Evolutionary conservation across 345 rosid genomes (phyloP), one percentile per base, ranked within the genome.

Genomic region (Eucalyptus grandis): DNA sequence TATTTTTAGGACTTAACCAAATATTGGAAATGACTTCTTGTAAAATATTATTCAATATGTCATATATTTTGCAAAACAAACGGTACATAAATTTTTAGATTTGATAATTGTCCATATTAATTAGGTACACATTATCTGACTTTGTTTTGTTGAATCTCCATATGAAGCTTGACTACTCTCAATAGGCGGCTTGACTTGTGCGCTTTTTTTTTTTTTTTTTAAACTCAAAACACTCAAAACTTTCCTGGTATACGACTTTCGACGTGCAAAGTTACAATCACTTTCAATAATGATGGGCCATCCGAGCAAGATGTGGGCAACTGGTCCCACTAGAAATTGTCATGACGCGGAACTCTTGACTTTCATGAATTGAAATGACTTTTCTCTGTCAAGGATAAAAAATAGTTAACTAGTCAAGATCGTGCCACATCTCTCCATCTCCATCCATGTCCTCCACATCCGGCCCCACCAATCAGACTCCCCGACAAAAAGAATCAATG

Each of bases 21-120:
- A 53, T 53, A 53, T 53, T 53, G 1, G 0, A 19, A 53, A 53
- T 0, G 11, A 53, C 58, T 53, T 53, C 0, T 53, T 1, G 5
- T 53, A 53, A 53, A 53, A 53, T 53, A 53, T 53, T 53, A 19
- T 53, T 19, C 0, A 53, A 19, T 17, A 53, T 1, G 1, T 19
- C 2, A 53, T 53, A 53, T 1, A 3, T 53, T 53, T 53, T 53
- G 1, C 5, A 1, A 19, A 19, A 8, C 13, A 58, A 56, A 58
- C 1, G 0, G 58, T 53, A 19, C 10, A 19, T 53, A 56, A 60
- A 60, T 60, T 1, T 27, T 60, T 60, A 3, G 31, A 60, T 27
- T 12, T 60, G 69, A 27, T 60, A 60, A 60, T 27, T 13, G 69
- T 60, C 16, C 69, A 27, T 27, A 8, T 60, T 60, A 60, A 30